Evolutionary conservation across 2,329 filamentous ascomycete species (phyloP).

Genomic region (Cercospora nicotianae): DNA sequence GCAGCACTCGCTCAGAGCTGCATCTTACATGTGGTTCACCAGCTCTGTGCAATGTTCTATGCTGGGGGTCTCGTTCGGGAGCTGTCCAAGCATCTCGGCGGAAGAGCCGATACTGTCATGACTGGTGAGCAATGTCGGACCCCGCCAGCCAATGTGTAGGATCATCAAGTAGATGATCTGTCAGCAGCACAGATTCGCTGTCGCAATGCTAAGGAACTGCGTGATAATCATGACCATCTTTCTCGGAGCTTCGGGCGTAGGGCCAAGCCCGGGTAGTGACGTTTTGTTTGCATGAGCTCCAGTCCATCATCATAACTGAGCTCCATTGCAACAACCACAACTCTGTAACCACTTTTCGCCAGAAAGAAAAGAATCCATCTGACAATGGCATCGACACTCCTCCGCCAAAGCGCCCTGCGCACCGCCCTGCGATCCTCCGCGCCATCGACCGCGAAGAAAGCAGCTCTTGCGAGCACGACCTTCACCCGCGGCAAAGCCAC

Average conservation of each 20-base stretch:
- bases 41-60: too few species aligned
- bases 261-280: neutral
- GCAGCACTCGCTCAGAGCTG: too few species aligned
- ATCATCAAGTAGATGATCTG: neutral
- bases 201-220: neutral
- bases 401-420: slow-evolving; percentile 70
- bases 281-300: slow-evolving; percentile 8
- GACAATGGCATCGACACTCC: slow-evolving; percentile 71
- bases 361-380: neutral
- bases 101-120: neutral
- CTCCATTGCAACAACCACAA: slow-evolving; percentile 3
- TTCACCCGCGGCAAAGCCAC: slow-evolving; percentile 88
- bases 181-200: neutral
- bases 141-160: neutral
- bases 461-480: slow-evolving; percentile 68
- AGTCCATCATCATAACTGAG: neutral
- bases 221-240: neutral
- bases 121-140: neutral
- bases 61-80: neutral
- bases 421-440: slow-evolving; percentile 69
- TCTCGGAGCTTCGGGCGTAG: slow-evolving; percentile 3
- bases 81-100: neutral
- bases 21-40: too few species aligned
- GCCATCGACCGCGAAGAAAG: slow-evolving; percentile 59
- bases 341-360: neutral